Evolutionary conservation across 139 green algal species (phyloP).

Genomic region (Picochlorum sp.): DNA sequence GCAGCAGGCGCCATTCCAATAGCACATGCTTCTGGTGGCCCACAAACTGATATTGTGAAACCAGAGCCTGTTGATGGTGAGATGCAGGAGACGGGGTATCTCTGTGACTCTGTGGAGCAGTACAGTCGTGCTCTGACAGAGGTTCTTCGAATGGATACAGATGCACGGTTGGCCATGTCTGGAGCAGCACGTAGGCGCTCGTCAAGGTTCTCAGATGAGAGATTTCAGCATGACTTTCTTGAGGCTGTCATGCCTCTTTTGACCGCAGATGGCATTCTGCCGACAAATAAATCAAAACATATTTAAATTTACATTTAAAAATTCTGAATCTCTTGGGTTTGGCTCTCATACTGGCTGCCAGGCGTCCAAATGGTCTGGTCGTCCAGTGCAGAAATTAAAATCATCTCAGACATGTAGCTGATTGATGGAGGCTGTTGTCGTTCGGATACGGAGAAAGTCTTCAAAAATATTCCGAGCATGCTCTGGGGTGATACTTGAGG

Average conservation of each 20-base stretch:
- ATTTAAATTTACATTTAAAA: too few species aligned
- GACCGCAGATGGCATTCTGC: conserved; percentile 12
- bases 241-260: not conserved
- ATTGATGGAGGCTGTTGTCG: too few species aligned
- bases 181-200: conserved; percentile 49
- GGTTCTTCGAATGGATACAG: conserved; percentile 66
- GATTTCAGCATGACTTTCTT: conserved; percentile 25
- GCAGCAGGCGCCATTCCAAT: conserved; percentile 84
- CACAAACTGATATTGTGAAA: conserved; percentile 57
- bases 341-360: too few species aligned
- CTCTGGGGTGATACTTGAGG: too few species aligned
- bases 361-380: too few species aligned
- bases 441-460: too few species aligned
- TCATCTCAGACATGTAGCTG: too few species aligned
- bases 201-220: conserved; percentile 26
- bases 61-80: conserved; percentile 4
- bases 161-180: conserved; percentile 52
- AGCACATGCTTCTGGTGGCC: conserved; percentile 75
- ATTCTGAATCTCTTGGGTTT: too few species aligned
- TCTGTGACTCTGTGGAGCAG: conserved; percentile 51
- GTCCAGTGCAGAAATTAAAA: too few species aligned
- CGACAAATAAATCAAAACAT: not conserved
- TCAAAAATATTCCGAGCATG: too few species aligned
- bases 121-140: conserved; percentile 55
- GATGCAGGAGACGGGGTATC: conserved; percentile 66